Evolutionary conservation across 164 flowering plant species (phyloP).

Genomic region (Vitis labrusca): DNA sequence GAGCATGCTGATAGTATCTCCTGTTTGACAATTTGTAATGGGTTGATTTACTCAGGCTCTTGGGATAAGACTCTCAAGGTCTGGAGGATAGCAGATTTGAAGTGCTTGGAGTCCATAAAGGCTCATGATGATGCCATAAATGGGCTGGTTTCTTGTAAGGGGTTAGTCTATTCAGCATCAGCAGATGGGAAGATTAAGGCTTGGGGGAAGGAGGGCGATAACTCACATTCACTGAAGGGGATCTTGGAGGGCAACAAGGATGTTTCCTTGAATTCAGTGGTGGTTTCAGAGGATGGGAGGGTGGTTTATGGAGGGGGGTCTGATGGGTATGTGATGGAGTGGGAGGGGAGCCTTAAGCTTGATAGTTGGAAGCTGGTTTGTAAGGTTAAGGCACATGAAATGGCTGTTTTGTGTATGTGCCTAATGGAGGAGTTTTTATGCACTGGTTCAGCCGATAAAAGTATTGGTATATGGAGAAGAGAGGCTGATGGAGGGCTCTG

Average conservation of each 20-base stretch:
- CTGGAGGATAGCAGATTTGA: slow-evolving; percentile 86
- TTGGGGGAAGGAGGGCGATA: slow-evolving; percentile 52
- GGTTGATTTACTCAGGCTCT: slow-evolving; percentile 86
- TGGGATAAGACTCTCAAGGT: slow-evolving; percentile 96
- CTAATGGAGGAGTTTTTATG: slow-evolving; percentile 61
- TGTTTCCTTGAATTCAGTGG: slow-evolving; percentile 70
- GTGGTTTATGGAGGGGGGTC: slow-evolving; percentile 78
- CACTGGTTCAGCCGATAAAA: slow-evolving; percentile 92
- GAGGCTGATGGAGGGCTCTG: slow-evolving; percentile 42
- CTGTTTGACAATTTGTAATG: slow-evolving; percentile 63
- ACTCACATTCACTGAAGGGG: slow-evolving; percentile 46
- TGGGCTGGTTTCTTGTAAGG: slow-evolving; percentile 51
- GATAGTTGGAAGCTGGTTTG: slow-evolving; percentile 52
- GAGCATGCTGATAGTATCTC: slow-evolving; percentile 95
- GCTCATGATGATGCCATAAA: slow-evolving; percentile 97
- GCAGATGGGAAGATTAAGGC: slow-evolving; percentile 93
- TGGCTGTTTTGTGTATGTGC: slow-evolving; percentile 85
- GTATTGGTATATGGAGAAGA: slow-evolving; percentile 78
- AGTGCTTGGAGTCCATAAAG: slow-evolving; percentile 82
- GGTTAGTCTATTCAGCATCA: slow-evolving; percentile 74
- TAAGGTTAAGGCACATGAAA: slow-evolving; percentile 67
- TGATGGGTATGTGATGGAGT: slow-evolving; percentile 84
- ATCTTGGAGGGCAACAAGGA: slow-evolving; percentile 77
- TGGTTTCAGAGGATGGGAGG: slow-evolving; percentile 61
- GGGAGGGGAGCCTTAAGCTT: slow-evolving; percentile 45